These are phyloP conservation scores for Fusarium chlamydosporum DNA, from an alignment of 2,329 filamentous ascomycete genomes.

Conservation along the genomic window DNA sequence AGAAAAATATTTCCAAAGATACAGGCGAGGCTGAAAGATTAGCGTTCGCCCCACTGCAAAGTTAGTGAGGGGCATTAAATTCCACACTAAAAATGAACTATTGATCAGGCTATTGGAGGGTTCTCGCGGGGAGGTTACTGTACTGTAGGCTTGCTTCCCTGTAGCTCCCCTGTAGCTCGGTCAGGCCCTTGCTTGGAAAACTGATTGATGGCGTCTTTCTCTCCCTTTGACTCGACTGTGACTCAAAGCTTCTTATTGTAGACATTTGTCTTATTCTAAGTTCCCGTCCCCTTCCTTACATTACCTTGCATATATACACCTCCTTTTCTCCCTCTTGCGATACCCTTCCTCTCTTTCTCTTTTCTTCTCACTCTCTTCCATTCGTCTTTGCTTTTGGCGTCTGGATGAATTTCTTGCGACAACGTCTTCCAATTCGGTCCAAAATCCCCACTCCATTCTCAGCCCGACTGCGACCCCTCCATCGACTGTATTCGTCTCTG, in stretches of 20 bases:
- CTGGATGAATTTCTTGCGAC: constrained; percentile 57
- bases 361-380: constrained; percentile 27
- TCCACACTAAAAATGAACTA: constrained; percentile 30
- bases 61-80: constrained; percentile 42
- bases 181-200: constrained; percentile 32
- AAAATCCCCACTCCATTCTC: constrained; percentile 51
- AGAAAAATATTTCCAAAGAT: constrained; percentile 43
- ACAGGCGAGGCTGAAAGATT: constrained; percentile 40
- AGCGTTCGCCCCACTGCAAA: constrained; percentile 36
- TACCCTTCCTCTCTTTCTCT: constrained; percentile 31
- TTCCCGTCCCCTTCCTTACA: neutral
- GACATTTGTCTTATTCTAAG: constrained; percentile 40
- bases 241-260: constrained; percentile 38
- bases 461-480: constrained; percentile 44
- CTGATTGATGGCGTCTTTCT: constrained; percentile 41
- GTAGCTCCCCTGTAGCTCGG: constrained; percentile 32
- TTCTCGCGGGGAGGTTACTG: constrained; percentile 14
- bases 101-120: constrained; percentile 35
- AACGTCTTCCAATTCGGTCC: constrained; percentile 47
- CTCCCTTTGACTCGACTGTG: constrained; percentile 44
- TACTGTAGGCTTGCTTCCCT: constrained; percentile 1
- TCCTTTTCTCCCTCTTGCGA: constrained; percentile 31
- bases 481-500: constrained; percentile 55
- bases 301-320: constrained; percentile 29
- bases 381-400: constrained; percentile 33